Evolutionary conservation across 2,329 filamentous ascomycete species (phyloP).

Genomic region (Biscogniauxia sp.): DNA sequence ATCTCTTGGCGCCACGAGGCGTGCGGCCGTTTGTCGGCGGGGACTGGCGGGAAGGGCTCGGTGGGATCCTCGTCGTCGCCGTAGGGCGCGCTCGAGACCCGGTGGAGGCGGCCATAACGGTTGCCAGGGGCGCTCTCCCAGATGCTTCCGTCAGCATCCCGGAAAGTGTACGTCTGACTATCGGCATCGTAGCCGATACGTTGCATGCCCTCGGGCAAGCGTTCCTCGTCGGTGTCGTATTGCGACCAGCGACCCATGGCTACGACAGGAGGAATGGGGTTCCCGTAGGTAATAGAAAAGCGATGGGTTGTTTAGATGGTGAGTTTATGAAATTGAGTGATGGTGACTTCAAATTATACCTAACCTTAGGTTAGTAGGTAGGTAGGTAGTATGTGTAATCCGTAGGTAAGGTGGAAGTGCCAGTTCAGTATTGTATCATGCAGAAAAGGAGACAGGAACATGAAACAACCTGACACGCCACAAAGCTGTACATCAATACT

Average conservation of each 20-base stretch:
- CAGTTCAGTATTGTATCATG: neutral
- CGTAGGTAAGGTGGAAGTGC: too few species aligned
- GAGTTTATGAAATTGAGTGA: too few species aligned
- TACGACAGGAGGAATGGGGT: neutral
- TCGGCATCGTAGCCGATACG: constrained; percentile 52
- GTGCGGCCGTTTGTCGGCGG: constrained; percentile 8
- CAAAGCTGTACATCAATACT: neutral
- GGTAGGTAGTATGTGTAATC: too few species aligned
- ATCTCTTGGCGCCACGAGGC: constrained; percentile 51
- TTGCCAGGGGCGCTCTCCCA: constrained; percentile 47
- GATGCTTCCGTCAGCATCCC: constrained; percentile 39
- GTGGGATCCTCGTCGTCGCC: constrained; percentile 18
- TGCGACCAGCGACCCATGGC: constrained; percentile 34
- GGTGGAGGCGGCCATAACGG: constrained; percentile 42
- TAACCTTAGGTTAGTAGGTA: too few species aligned
- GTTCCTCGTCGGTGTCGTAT: constrained; percentile 41
- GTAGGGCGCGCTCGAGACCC: constrained; percentile 22
- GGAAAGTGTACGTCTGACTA: constrained; percentile 46
- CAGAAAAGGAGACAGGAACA: neutral
- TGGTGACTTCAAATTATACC: too few species aligned
- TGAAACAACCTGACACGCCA: neutral
- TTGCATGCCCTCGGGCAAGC: constrained; percentile 47
- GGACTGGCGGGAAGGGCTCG: constrained; percentile 16
- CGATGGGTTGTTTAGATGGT: too few species aligned
- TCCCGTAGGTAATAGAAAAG: too few species aligned